Evolutionary conservation across 768 basidiomycete genomes (phyloP), one percentile per base, ranked within the genome.

Genomic region (Agaricus blazei): DNA sequence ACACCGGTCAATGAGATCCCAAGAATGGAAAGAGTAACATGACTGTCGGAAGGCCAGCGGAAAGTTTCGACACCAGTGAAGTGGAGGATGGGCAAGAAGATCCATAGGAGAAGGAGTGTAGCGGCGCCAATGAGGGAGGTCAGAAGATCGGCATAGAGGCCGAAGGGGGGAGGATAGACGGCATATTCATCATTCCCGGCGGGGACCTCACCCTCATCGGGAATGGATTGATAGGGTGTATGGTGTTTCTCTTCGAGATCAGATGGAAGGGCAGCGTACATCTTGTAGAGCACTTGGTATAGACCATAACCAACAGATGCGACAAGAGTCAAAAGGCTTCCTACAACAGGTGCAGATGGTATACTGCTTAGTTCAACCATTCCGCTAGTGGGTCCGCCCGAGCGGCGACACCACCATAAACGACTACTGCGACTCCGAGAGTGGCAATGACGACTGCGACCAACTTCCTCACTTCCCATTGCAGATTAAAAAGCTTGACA

Each of bases 281-380:
- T 81, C 73, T 91, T 93, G 80, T 93, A 93, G 41, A 90, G 65
- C 44, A 93, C 90, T 73, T 92, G 90, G 61, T 92, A 92, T 5
- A 89, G 69, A 12, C 84, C 88, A 65, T 88, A 92, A 12, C 76
- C 70, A 55, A 93, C 62, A 3, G 90, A 87, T 5, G 88, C 89
- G 14, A 80, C 57, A 29, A 93, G 78, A 1, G 88, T 89, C 51
- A 93, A 65, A 24, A 87, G 61, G 63, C 91, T 83, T n/a, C 91
- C 91, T 26, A 87, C 43, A 23, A 92, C 70, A 9, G 89, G 85
- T 1, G 82, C 75, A 0, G 77, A 71, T 27, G 74, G 76, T 53
- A 67, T 70, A 51, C 60, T 51, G 4, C 47, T 53, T 4, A 66
- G 44, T 9, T 59, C 40, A 24, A 52, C 48, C 23, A 31, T 37